phyloP scores from a whole-genome alignment of 176 grass and related monocot genomes.

The Aegilops bicornis region DNA sequence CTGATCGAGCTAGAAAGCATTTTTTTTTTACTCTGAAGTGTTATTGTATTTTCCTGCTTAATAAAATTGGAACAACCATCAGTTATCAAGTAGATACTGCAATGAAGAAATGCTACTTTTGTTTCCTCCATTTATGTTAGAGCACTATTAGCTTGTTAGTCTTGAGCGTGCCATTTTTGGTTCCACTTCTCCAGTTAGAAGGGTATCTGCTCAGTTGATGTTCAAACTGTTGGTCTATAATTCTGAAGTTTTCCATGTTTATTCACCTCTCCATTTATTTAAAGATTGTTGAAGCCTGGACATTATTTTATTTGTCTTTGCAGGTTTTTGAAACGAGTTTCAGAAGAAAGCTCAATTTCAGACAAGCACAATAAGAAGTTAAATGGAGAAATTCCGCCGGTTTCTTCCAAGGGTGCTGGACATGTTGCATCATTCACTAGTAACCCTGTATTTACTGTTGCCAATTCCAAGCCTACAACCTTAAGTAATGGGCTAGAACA shows the following conservation, averaged over 20 bases:
- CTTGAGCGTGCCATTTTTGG: not conserved
- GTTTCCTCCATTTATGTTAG: constrained; percentile 1
- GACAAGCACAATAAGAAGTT: constrained; percentile 6
- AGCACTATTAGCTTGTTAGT: not conserved
- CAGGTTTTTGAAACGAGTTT: constrained; percentile 29
- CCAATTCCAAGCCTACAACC: constrained; percentile 17
- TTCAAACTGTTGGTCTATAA: not conserved
- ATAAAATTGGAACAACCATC: not conserved
- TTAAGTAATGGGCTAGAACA: constrained; percentile 30
- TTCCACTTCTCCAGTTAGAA: not conserved
- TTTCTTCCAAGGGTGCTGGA: constrained; percentile 31
- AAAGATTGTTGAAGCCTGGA: not conserved
- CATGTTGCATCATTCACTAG: constrained; percentile 36
- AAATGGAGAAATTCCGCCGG: constrained; percentile 21
- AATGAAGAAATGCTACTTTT: not conserved
- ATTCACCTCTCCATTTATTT: constrained; percentile 6
- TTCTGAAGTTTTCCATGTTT: constrained; percentile 3
- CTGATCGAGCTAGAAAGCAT: constrained; percentile 14
- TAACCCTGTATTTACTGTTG: constrained; percentile 33
- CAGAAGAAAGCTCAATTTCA: constrained; percentile 17
- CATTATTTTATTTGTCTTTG: not conserved
- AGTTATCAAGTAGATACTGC: constrained; percentile 2
- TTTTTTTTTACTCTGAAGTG: not conserved
- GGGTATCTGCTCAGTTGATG: constrained; percentile 3
- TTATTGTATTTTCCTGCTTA: not conserved